phyloP scores from a whole-genome alignment of 2,329 filamentous ascomycete species.

The Zymoseptoria pseudotritici region DNA sequence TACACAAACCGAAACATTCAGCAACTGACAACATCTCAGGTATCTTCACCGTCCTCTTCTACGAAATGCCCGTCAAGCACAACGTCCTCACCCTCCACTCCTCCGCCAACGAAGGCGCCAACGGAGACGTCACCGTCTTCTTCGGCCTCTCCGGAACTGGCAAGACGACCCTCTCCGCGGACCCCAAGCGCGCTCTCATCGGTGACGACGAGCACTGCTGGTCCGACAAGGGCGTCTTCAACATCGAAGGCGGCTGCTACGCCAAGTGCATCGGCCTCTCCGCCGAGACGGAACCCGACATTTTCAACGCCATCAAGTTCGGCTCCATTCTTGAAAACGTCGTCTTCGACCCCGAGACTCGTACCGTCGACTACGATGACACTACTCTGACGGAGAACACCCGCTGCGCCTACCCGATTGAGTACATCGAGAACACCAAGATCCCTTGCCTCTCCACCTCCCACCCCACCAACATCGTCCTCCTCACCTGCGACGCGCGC shows the following conservation, averaged over 20 bases:
- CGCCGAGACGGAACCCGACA: conserved; percentile 98
- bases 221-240: conserved; percentile 94
- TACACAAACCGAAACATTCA: background rate
- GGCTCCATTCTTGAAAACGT: conserved; percentile 98
- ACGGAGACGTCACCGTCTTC: conserved; percentile 96
- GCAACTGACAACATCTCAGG: conserved; percentile 39
- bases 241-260: conserved; percentile 99
- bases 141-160: conserved; percentile 97
- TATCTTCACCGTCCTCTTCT: conserved; percentile 98
- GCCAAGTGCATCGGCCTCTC: conserved; percentile 97
- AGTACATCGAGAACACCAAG: conserved; percentile 98
- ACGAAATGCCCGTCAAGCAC: conserved; percentile 99
- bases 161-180: conserved; percentile 96
- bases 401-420: conserved; percentile 95
- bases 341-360: conserved; percentile 85
- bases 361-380: conserved; percentile 93
- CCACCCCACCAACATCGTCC: conserved; percentile 95
- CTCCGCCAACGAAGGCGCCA: conserved; percentile 91
- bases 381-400: conserved; percentile 95
- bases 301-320: conserved; percentile 90
- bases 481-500: conserved; percentile 94
- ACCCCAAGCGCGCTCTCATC: conserved; percentile 91
- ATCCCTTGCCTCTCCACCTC: conserved; percentile 83
- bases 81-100: conserved; percentile 97
- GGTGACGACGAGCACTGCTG: conserved; percentile 99